Evolutionary conservation across 2,329 filamentous ascomycete species (phyloP).

Genomic region (Apiospora phragmitis): DNA sequence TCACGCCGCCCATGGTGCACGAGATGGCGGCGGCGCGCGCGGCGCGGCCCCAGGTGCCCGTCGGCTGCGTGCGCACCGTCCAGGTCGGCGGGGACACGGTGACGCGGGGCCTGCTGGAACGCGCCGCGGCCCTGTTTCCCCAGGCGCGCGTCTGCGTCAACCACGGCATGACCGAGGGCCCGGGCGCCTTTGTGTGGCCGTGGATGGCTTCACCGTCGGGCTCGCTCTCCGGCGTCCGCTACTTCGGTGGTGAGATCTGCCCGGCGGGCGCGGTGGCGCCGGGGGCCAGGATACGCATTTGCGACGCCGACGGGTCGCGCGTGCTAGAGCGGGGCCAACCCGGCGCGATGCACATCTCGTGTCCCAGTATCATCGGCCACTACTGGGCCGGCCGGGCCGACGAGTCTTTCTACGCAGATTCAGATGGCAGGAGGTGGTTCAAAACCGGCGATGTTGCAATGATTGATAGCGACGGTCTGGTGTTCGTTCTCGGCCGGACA

Average conservation of each 20-base stretch:
- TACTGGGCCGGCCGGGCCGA: too few species aligned
- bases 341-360: too few species aligned
- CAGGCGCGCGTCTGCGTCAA: constrained; percentile 16
- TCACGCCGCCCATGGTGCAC: constrained; percentile 18
- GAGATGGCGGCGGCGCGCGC: constrained; percentile 1
- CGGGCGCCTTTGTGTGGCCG: constrained; percentile 16
- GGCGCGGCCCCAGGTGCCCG: background rate
- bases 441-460: constrained; percentile 15
- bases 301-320: too few species aligned
- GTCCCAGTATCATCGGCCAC: too few species aligned
- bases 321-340: too few species aligned
- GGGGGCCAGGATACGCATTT: too few species aligned
- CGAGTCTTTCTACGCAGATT: background rate
- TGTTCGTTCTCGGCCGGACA: constrained; percentile 14
- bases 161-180: constrained; percentile 18
- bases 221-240: constrained; percentile 13
- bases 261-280: too few species aligned
- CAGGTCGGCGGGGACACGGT: constrained; percentile 18
- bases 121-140: constrained; percentile 16
- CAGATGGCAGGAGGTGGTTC: constrained; percentile 14
- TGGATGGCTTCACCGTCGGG: too few species aligned
- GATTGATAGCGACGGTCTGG: constrained; percentile 12
- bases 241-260: background rate
- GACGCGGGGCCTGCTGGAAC: constrained; percentile 15
- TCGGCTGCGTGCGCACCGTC: constrained; percentile 1